Base-by-base conservation (phyloP, 805 yeast genomes). In the Candida piceae region DNA sequence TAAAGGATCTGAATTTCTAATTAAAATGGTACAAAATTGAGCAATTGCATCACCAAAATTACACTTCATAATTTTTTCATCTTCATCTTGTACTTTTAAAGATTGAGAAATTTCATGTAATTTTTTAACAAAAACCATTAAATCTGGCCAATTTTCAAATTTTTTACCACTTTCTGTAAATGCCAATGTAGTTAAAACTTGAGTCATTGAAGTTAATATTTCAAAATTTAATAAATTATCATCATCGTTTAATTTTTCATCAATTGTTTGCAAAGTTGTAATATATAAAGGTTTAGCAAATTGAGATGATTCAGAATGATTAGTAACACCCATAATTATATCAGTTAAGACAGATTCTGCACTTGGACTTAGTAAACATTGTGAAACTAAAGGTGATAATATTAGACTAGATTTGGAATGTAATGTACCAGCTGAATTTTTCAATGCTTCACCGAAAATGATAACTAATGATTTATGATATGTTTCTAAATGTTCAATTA, bases 91-190 rank as follows among this genome's bases (percentile, higher is more conserved):
- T n/a, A 19, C 24, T 28, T 18, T 36, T 2, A 39, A 12, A 5
- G 30, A 26, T 3, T 34, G 8, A 5, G 52, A 36, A 6, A 27
- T 8, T 7, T 37, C 35, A 16, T 39, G 27, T 4, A 57, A 26
- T 21, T 32, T 30, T 8, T 37, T 41, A 12, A 55, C 44, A 24
- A 42, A 40, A 7, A 41, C 39, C 5, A 53, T 38, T 13, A 53
- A 27, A 7, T 35, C 35, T 3, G 39, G 35, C 90, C 90, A 83
- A 43, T 67, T 60, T 1, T 66, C 50, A 4, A 81, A 69, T 49
- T 78, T 80, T 41, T 59, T 71, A 49, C 93, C 93, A 32, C 86
- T 76, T 41, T 82, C 89, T 3, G 84, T 78, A 57, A 80, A 84
- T 0, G 70, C 54, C 34, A 82, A 52, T 0, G 80, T 57, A 1